These are phyloP conservation scores for Botryosphaeria agaves DNA, from an alignment of 2,329 filamentous ascomycete genomes.

Conservation along the genomic window DNA sequence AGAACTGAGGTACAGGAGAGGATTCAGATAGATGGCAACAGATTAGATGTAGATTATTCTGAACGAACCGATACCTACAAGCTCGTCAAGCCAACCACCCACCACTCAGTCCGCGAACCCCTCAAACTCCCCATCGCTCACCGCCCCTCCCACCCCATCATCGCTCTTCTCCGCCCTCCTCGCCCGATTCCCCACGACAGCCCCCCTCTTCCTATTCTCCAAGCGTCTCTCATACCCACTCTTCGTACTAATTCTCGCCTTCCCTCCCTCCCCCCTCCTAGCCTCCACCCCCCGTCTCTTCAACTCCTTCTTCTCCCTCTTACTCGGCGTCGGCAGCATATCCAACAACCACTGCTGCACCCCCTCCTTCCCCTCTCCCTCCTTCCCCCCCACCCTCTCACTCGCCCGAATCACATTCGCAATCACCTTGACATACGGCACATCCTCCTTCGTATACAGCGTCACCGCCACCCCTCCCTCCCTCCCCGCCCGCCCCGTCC, in stretches of 20 bases:
- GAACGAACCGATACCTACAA: too few relatives aligned
- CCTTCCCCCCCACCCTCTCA: conserved; percentile 45
- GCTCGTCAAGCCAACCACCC: too few relatives aligned
- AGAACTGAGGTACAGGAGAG: too few relatives aligned
- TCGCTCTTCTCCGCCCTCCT: neutral
- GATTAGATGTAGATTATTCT: too few relatives aligned
- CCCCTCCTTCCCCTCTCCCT: conserved; percentile 28
- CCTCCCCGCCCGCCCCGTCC: conserved; percentile 76
- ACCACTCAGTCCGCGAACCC: conserved; percentile 4
- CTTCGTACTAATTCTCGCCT: conserved; percentile 64
- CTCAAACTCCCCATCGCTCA: conserved; percentile 1
- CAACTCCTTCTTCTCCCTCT: conserved; percentile 67
- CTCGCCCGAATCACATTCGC: conserved; percentile 81
- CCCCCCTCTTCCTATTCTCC: conserved; percentile 42
- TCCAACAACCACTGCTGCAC: conserved; percentile 79
- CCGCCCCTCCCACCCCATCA: neutral
- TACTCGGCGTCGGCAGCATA: conserved; percentile 65
- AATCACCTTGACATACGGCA: conserved; percentile 75
- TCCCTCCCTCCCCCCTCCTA: conserved; percentile 29
- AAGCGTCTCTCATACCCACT: conserved; percentile 55
- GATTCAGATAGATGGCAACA: too few relatives aligned
- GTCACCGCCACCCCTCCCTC: conserved; percentile 83
- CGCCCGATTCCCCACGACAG: conserved; percentile 1
- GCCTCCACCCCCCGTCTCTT: conserved; percentile 70
- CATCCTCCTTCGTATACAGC: conserved; percentile 89